These are phyloP conservation scores for Hypocreales sp. DNA, from an alignment of 2,329 filamentous ascomycete genomes.

Conservation along the genomic window DNA sequence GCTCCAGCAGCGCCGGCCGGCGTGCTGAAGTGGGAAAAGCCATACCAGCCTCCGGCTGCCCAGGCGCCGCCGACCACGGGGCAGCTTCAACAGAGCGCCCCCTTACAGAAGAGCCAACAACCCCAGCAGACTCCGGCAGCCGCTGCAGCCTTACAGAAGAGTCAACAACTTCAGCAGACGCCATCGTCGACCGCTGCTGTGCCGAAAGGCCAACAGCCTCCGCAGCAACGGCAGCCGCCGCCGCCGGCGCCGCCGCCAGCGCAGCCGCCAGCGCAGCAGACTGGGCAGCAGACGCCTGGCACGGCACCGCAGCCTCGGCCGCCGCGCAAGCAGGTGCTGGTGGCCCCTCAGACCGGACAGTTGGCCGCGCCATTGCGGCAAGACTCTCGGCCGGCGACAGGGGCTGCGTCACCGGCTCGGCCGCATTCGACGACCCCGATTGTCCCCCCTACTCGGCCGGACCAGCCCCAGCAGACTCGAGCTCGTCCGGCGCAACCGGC, in stretches of 20 bases:
- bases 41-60: constrained; percentile 19
- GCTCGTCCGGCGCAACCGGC: too few species aligned
- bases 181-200: constrained; percentile 1
- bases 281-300: constrained; percentile 5
- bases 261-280: constrained; percentile 6
- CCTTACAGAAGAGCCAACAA: constrained; percentile 8
- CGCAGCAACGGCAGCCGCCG: constrained; percentile 3
- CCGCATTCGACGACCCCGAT: constrained; percentile 17
- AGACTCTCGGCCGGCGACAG: constrained; percentile 11
- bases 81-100: constrained; percentile 10
- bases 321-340: constrained; percentile 14
- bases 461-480: constrained; percentile 14
- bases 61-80: constrained; percentile 11
- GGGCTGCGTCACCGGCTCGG: constrained; percentile 10
- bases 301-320: constrained; percentile 7
- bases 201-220: not conserved
- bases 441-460: constrained; percentile 16
- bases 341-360: constrained; percentile 20
- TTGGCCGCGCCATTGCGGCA: constrained; percentile 19
- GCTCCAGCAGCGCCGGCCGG: constrained; percentile 7
- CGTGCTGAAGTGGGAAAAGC: constrained; percentile 24
- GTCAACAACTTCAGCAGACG: constrained; percentile 6
- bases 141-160: constrained; percentile 1
- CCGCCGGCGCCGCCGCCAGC: constrained; percentile 7
- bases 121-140: constrained; percentile 7